These are phyloP conservation scores for Berkeleyomyces rouxiae DNA, from an alignment of 2,329 filamentous ascomycete species.

Conservation along the genomic window DNA sequence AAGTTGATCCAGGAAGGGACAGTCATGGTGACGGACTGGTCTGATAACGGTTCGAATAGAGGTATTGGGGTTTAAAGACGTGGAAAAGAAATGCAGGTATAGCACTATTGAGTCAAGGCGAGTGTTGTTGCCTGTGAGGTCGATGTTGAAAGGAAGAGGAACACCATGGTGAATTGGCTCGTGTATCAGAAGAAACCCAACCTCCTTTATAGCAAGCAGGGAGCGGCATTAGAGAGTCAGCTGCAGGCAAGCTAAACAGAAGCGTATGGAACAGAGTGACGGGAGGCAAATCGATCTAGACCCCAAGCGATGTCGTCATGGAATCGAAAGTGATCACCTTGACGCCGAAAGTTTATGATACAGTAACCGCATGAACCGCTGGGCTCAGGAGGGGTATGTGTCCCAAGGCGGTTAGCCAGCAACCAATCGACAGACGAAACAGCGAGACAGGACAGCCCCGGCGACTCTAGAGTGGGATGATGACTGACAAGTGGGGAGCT, in stretches of 20 bases:
- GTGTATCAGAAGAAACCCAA: not conserved
- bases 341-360: not conserved
- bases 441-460: too few species aligned
- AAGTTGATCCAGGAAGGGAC: constrained; percentile 25
- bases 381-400: not conserved
- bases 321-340: not conserved
- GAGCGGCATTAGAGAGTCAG: not conserved
- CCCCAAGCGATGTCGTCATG: not conserved
- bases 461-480: too few species aligned
- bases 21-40: constrained; percentile 19
- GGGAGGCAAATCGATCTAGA: not conserved
- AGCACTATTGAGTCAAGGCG: not conserved
- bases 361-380: not conserved
- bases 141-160: not conserved
- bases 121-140: not conserved
- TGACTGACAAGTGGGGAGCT: too few species aligned
- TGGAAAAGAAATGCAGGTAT: not conserved
- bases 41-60: too few species aligned
- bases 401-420: too few species aligned
- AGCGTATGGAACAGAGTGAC: not conserved
- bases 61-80: not conserved
- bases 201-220: not conserved
- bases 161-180: not conserved
- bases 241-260: not conserved
- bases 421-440: too few species aligned